These are phyloP conservation scores for Sarocladiaceae sp. DNA, from an alignment of 2,329 filamentous ascomycete genomes.

Conservation along the genomic window DNA sequence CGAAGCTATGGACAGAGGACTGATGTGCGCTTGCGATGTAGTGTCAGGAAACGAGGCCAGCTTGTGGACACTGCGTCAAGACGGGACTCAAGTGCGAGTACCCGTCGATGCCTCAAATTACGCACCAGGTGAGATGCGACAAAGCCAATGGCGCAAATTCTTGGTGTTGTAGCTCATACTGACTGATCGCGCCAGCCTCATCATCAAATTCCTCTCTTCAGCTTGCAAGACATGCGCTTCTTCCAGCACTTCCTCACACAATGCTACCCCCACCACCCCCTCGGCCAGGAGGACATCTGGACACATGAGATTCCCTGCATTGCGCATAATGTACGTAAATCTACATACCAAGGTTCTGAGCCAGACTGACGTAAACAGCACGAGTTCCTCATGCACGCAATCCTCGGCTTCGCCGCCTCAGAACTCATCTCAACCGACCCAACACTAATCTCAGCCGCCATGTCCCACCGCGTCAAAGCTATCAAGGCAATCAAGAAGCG, in stretches of 20 bases:
- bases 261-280: constrained; percentile 60
- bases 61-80: constrained; percentile 60
- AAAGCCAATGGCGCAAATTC: not conserved
- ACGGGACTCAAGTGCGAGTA: constrained; percentile 61
- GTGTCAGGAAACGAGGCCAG: constrained; percentile 63
- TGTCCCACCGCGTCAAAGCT: constrained; percentile 62
- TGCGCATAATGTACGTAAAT: constrained; percentile 54
- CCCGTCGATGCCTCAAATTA: constrained; percentile 45
- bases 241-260: constrained; percentile 63
- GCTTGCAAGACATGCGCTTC: constrained; percentile 61
- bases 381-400: constrained; percentile 67
- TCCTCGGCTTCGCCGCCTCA: constrained; percentile 64
- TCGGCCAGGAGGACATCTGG: constrained; percentile 64
- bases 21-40: constrained; percentile 21
- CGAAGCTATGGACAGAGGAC: no score
- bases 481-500: constrained; percentile 58
- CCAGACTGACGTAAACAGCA: constrained; percentile 34
- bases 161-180: not conserved
- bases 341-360: constrained; percentile 10
- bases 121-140: constrained; percentile 39
- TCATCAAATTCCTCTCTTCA: constrained; percentile 54
- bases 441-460: constrained; percentile 51
- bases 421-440: constrained; percentile 52
- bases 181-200: constrained; percentile 41
- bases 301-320: constrained; percentile 63